These are phyloP conservation scores for Prunus persica DNA, from an alignment of 306 rosid genomes.

Conservation along the genomic window Prunus_persica_NCBIv2 NC_034014.1:25920001-25920500, in stretches of 20 bases:
- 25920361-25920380: too few relatives aligned
- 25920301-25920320: not conserved
- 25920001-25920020: constrained; percentile 15
- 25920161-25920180: constrained; percentile 1
- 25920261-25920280: not conserved
- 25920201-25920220: not conserved
- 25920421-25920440: too few relatives aligned
- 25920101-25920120: not conserved
- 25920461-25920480: not conserved
- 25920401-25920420: too few relatives aligned
- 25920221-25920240: not conserved
- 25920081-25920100: constrained; percentile 6
- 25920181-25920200: not conserved
- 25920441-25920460: not conserved
- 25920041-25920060: not conserved
- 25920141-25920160: not conserved
- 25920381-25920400: too few relatives aligned
- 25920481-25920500: not conserved
- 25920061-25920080: constrained; percentile 16
- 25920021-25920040: constrained; percentile 6
- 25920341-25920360: too few relatives aligned
- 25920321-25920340: not conserved
- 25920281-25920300: not conserved
- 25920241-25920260: not conserved
- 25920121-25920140: not conserved